phyloP scores from a whole-genome alignment of 208 protist species.

The Polymyxa betae region DNA sequence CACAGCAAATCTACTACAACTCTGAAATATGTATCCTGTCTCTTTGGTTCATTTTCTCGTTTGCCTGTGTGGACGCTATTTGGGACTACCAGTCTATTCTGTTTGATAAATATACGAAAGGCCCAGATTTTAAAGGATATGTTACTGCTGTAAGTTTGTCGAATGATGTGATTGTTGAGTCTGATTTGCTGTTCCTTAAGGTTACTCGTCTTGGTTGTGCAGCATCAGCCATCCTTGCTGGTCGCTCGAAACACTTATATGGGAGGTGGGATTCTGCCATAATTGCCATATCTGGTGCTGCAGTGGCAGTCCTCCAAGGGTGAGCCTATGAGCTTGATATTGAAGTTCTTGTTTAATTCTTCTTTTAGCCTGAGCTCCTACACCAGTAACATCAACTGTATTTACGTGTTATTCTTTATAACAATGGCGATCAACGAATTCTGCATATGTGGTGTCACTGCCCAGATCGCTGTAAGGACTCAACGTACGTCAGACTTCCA shows the following conservation, averaged over 20 bases:
- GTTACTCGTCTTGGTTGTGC: constrained; percentile 34
- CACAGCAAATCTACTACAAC: background rate
- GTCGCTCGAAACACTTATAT: background rate
- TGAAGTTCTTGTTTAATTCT: background rate
- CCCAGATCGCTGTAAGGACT: constrained; percentile 14
- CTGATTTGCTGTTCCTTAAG: background rate
- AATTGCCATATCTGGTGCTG: background rate
- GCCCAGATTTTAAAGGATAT: background rate
- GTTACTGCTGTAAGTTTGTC: constrained; percentile 6
- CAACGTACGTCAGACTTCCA: background rate
- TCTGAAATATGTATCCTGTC: background rate
- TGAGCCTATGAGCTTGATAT: background rate
- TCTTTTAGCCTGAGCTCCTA: background rate
- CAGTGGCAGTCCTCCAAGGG: background rate
- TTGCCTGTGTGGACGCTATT: background rate
- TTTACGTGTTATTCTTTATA: background rate
- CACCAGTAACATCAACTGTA: background rate
- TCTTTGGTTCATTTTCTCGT: background rate
- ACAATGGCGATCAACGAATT: constrained; percentile 35
- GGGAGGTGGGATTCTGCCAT: background rate
- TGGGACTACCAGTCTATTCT: constrained; percentile 47
- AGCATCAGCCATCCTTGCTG: background rate
- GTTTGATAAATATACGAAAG: background rate
- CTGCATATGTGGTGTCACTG: constrained; percentile 10
- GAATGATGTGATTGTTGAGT: background rate